Conservation (phyloP, 768 basidiomycete genomes). For the Tephrocybe rancida region DNA sequence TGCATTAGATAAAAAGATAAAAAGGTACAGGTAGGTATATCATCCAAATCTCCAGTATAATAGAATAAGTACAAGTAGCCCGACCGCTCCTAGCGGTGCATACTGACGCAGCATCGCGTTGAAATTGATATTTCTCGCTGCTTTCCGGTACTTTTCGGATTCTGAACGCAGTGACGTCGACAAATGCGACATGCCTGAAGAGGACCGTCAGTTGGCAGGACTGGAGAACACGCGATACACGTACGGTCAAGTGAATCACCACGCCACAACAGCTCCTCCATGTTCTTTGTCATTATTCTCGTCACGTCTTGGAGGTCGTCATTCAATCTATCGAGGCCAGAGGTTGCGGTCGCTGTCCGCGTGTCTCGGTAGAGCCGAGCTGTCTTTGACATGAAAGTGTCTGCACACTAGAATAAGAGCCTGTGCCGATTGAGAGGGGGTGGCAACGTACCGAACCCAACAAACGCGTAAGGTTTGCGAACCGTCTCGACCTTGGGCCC, state of each 20-base stretch:
- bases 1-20: constrained; percentile 6
- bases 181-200: constrained; percentile 91
- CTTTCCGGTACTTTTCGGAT: constrained; percentile 96
- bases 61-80: constrained; percentile 75
- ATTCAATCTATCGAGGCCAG: constrained; percentile 84
- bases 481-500: constrained; percentile 91
- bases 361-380: constrained; percentile 95
- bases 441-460: constrained; percentile 86
- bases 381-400: constrained; percentile 99
- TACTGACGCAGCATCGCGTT: constrained; percentile 95
- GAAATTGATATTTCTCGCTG: constrained; percentile 91
- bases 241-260: constrained; percentile 95
- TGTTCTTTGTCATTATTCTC: constrained; percentile 99
- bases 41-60: constrained; percentile 77
- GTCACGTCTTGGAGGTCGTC: constrained; percentile 98
- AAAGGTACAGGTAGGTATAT: constrained; percentile 27
- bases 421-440: not conserved
- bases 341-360: constrained; percentile 75
- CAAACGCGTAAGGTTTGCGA: constrained; percentile 97
- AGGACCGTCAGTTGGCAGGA: not conserved
- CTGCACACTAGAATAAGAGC: constrained; percentile 39
- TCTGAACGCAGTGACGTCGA: constrained; percentile 94
- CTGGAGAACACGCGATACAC: constrained; percentile 26
- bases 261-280: constrained; percentile 98
- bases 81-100: constrained; percentile 87